Percentiles rank a stretch among this genome's conserved stretches.
Conservation (phyloP, 2,329 filamentous ascomycete species). For the Catunica adiposa region DNA sequence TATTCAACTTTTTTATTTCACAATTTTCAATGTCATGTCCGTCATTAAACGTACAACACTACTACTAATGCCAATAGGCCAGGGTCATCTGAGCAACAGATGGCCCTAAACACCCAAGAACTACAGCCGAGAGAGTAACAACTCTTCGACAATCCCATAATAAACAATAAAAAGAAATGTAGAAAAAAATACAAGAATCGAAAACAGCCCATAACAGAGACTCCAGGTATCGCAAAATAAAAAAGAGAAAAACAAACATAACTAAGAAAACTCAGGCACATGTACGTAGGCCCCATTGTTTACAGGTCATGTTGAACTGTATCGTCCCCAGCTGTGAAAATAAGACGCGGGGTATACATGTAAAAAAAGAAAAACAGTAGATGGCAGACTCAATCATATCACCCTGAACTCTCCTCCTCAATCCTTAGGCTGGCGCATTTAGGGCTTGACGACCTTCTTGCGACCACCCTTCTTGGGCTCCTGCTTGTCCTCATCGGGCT, state of each 20-base stretch:
- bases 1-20: neutral
- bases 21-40: constrained; percentile 14
- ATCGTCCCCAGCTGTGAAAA: neutral
- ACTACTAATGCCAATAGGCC: constrained; percentile 1
- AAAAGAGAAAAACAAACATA: constrained; percentile 4
- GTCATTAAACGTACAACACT: constrained; percentile 15
- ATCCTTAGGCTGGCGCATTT: neutral
- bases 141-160: neutral
- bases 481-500: constrained; percentile 37
- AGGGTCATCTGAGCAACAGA: neutral
- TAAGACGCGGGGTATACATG: neutral
- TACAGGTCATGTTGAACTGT: neutral
- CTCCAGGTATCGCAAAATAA: constrained; percentile 13
- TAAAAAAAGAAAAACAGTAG: neutral
- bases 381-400: neutral
- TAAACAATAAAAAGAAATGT: neutral
- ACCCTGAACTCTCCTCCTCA: neutral
- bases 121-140: neutral
- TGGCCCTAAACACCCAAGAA: neutral
- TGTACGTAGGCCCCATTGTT: too few relatives aligned
- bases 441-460: constrained; percentile 36
- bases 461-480: constrained; percentile 44
- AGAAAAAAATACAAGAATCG: constrained; percentile 7
- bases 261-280: neutral
- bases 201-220: constrained; percentile 3